Percentiles rank a stretch among this genome's conserved stretches.
These are phyloP conservation scores for Nicotiana rustica DNA, from an alignment of 305 asterid genomes.

Conservation along the genomic window DNA sequence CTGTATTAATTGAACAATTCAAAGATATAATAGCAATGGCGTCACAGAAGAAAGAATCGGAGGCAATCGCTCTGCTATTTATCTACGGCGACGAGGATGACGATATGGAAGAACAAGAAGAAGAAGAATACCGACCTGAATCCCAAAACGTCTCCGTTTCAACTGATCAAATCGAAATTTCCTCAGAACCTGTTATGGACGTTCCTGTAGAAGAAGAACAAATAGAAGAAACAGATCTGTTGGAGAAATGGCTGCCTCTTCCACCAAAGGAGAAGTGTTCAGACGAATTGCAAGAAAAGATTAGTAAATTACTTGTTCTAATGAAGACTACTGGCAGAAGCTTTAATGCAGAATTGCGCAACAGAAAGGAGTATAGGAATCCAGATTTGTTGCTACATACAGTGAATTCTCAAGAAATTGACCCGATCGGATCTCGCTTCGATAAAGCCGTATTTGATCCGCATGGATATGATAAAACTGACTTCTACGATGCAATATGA, in stretches of 20 bases:
- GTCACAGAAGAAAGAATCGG: constrained; percentile 73
- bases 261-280: too few relatives aligned
- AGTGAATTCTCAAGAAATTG: constrained; percentile 87
- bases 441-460: constrained; percentile 86
- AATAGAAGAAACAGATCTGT: too few relatives aligned
- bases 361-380: constrained; percentile 89
- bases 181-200: too few relatives aligned
- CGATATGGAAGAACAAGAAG: constrained; percentile 63
- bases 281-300: constrained; percentile 56
- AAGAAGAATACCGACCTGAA: too few relatives aligned
- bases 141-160: too few relatives aligned
- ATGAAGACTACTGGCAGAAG: constrained; percentile 79
- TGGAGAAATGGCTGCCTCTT: too few relatives aligned
- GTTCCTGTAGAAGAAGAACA: too few relatives aligned
- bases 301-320: constrained; percentile 68
- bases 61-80: constrained; percentile 82
- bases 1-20: too few relatives aligned
- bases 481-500: constrained; percentile 81
- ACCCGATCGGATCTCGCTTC: constrained; percentile 96
- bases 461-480: constrained; percentile 90
- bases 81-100: constrained; percentile 84
- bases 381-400: constrained; percentile 96
- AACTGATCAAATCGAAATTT: too few relatives aligned
- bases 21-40: constrained; percentile 47
- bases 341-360: constrained; percentile 93